Percentiles rank a stretch among this genome's conserved stretches.
These are phyloP conservation scores for Vaccinium darrowii DNA, from an alignment of 148 eudicot genomes.

Conservation along the genomic window DNA sequence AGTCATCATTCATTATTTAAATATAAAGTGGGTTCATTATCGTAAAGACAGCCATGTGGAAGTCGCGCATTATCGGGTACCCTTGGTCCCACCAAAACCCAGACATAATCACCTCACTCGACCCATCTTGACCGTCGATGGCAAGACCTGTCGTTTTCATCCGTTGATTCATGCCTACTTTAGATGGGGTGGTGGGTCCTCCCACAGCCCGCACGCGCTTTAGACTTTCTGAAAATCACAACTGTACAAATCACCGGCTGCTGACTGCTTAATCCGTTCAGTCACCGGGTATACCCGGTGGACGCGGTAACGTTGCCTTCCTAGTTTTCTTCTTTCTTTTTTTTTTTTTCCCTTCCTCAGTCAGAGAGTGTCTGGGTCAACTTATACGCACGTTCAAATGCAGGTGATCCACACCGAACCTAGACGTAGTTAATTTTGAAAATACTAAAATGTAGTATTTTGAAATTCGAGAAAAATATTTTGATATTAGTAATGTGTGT, in stretches of 20 bases:
- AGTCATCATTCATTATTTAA: neutral
- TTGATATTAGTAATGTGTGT: no score
- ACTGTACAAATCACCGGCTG: constrained; percentile 9
- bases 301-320: no score
- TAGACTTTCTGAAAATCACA: neutral
- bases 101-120: neutral
- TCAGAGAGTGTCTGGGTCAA: no score
- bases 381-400: no score
- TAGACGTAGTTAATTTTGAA: no score
- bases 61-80: constrained; percentile 6
- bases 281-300: neutral
- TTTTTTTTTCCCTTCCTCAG: no score
- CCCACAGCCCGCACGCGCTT: neutral
- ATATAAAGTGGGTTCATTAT: neutral
- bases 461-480: no score
- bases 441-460: no score
- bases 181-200: constrained; percentile 1
- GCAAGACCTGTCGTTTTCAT: neutral
- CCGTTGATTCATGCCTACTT: neutral
- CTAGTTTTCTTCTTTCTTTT: no score
- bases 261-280: constrained; percentile 11
- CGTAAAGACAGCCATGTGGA: constrained; percentile 14
- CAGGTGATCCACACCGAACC: no score
- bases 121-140: neutral
- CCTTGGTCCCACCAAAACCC: constrained; percentile 6